phyloP scores from a whole-genome alignment of 192 early-diverging fungal species.

The Bifiguratus adelaidae region DNA sequence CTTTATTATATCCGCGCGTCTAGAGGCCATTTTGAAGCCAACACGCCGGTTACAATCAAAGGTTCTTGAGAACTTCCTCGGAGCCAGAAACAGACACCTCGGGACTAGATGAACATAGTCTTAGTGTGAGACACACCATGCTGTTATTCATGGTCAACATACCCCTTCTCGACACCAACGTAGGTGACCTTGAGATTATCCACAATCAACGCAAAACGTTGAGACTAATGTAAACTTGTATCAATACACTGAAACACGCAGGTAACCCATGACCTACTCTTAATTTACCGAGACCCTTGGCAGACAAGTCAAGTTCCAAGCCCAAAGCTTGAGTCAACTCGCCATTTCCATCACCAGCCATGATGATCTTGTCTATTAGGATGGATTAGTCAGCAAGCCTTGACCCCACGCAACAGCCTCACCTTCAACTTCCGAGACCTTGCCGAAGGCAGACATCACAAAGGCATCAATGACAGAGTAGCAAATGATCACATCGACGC shows the following conservation, averaged over 20 bases:
- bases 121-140: too few relatives aligned
- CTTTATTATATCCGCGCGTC: too few relatives aligned
- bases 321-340: constrained; percentile 58
- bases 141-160: too few relatives aligned
- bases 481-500: constrained; percentile 59
- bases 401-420: too few relatives aligned
- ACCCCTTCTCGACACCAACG: constrained; percentile 53
- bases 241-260: too few relatives aligned
- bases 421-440: constrained; percentile 22
- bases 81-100: too few relatives aligned
- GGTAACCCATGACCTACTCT: too few relatives aligned
- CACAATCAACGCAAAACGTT: constrained; percentile 62
- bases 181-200: constrained; percentile 64
- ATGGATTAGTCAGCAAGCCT: background rate
- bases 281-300: constrained; percentile 49
- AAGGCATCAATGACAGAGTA: constrained; percentile 44
- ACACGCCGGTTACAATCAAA: too few relatives aligned
- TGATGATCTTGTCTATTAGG: constrained; percentile 48
- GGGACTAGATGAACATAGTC: too few relatives aligned
- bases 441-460: constrained; percentile 45
- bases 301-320: constrained; percentile 45
- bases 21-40: too few relatives aligned
- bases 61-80: too few relatives aligned
- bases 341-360: constrained; percentile 71
- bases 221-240: too few relatives aligned